Conservation (phyloP, 441 rosid genomes). For the Jatropha podagrica region DNA sequence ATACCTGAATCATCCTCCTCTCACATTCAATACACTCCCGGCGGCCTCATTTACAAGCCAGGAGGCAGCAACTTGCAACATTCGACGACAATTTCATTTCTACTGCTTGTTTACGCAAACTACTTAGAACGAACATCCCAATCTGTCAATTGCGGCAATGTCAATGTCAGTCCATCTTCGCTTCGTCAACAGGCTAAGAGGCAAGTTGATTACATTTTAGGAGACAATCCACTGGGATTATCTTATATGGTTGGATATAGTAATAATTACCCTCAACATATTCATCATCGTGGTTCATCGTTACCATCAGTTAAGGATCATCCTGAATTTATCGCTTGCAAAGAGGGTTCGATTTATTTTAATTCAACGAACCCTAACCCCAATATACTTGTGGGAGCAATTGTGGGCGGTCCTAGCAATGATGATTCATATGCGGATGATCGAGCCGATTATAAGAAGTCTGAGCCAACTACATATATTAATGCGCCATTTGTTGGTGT, state of each 20-base stretch:
- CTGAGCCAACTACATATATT: constrained; percentile 93
- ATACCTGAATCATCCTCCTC: constrained; percentile 63
- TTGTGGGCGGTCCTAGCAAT: constrained; percentile 84
- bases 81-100: constrained; percentile 81
- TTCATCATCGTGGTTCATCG: constrained; percentile 91
- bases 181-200: constrained; percentile 75
- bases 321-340: constrained; percentile 59
- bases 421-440: constrained; percentile 70
- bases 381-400: constrained; percentile 66
- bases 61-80: constrained; percentile 96
- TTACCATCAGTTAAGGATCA: constrained; percentile 67
- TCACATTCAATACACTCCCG: constrained; percentile 75
- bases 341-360: constrained; percentile 71
- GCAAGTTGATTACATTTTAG: constrained; percentile 87
- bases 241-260: constrained; percentile 96
- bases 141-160: constrained; percentile 58
- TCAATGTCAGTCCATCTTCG: constrained; percentile 42
- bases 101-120: constrained; percentile 77
- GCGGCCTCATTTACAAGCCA: constrained; percentile 87
- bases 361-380: constrained; percentile 70
- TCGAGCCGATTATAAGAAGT: constrained; percentile 66
- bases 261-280: constrained; percentile 60
- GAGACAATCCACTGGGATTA: constrained; percentile 73
- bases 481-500: constrained; percentile 96
- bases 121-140: constrained; percentile 66